Evolutionary conservation across 2,329 filamentous ascomycete genomes (phyloP).

Genomic region (Cryphonectria parasitica): DNA sequence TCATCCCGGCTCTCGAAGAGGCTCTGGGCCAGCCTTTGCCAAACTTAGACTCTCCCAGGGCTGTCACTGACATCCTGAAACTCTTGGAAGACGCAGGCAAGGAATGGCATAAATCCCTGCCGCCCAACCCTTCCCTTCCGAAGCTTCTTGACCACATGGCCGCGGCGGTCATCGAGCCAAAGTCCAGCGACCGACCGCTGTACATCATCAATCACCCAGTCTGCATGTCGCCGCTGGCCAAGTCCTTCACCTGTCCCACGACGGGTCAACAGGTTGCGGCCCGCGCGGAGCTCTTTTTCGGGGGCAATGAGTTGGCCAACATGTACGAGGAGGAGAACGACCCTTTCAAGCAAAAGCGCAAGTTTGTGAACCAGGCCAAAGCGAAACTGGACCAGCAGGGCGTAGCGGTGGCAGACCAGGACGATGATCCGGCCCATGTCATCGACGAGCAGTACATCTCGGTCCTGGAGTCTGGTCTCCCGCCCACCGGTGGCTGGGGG

Average conservation of each 20-base stretch:
- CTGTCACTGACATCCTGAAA: constrained; percentile 60
- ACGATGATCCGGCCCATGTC: constrained; percentile 50
- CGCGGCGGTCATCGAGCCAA: constrained; percentile 75
- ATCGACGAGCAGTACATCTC: constrained; percentile 83
- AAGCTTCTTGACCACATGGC: constrained; percentile 82
- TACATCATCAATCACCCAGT: constrained; percentile 91
- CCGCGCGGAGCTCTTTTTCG: constrained; percentile 83
- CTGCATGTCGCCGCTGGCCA: constrained; percentile 87
- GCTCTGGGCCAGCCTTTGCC: constrained; percentile 69
- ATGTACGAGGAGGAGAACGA: constrained; percentile 99
- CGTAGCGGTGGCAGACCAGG: constrained; percentile 37
- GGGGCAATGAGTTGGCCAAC: constrained; percentile 83
- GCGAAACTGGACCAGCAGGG: constrained; percentile 42
- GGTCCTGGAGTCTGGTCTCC: constrained; percentile 84
- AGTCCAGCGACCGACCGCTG: constrained; percentile 68
- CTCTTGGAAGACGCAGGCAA: constrained; percentile 62
- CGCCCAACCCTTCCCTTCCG: constrained; percentile 63
- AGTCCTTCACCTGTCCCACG: constrained; percentile 74
- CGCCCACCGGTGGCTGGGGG: constrained; percentile 97
- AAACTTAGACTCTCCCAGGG: constrained; percentile 58
- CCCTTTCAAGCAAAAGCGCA: constrained; percentile 80
- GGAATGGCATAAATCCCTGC: constrained; percentile 66
- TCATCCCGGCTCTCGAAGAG: constrained; percentile 77
- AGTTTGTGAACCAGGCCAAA: constrained; percentile 66
- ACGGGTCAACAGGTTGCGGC: constrained; percentile 77